These are phyloP conservation scores for Sisymbrium altissimum DNA, from an alignment of 345 rosid species.

Conservation along the genomic window DNA sequence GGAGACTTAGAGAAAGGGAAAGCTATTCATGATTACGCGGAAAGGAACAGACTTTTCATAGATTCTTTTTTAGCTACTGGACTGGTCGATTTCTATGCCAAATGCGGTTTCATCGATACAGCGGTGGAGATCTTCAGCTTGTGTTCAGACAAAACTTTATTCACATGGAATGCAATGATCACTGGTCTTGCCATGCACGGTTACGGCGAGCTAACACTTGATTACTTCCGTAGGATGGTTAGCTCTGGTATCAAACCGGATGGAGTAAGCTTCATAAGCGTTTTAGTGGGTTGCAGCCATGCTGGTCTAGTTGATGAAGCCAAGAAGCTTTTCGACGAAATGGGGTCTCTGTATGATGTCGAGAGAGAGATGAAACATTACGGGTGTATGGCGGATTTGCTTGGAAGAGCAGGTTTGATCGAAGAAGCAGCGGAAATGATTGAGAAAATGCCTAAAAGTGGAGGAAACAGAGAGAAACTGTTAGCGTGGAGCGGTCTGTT, in stretches of 20 bases:
- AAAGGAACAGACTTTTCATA: slow-evolving; percentile 32
- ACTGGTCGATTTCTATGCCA: slow-evolving; percentile 63
- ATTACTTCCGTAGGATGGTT: slow-evolving; percentile 52
- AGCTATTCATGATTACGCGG: slow-evolving; percentile 44
- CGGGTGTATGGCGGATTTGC: slow-evolving; percentile 77
- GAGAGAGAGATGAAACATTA: slow-evolving; percentile 60
- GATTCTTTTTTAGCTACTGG: slow-evolving; percentile 68
- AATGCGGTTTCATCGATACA: slow-evolving; percentile 52
- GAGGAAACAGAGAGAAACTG: slow-evolving; percentile 42
- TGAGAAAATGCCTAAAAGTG: slow-evolving; percentile 46
- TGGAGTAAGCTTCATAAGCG: slow-evolving; percentile 54
- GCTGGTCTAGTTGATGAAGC: slow-evolving; percentile 64
- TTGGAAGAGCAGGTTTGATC: slow-evolving; percentile 67
- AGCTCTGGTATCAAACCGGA: slow-evolving; percentile 52
- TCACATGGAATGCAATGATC: slow-evolving; percentile 71
- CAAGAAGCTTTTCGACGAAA: slow-evolving; percentile 48
- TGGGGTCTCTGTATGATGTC: slow-evolving; percentile 46
- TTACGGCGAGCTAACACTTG: slow-evolving; percentile 36
- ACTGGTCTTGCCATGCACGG: slow-evolving; percentile 77
- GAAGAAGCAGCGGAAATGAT: slow-evolving; percentile 59
- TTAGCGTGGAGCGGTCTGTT: slow-evolving; percentile 74
- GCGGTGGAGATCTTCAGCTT: slow-evolving; percentile 46
- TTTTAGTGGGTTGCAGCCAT: slow-evolving; percentile 74
- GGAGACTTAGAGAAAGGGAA: slow-evolving; percentile 58
- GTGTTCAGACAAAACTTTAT: slow-evolving; percentile 43